Conservation (phyloP, 306 rosid genomes). For the Clitoria ternatea region DNA sequence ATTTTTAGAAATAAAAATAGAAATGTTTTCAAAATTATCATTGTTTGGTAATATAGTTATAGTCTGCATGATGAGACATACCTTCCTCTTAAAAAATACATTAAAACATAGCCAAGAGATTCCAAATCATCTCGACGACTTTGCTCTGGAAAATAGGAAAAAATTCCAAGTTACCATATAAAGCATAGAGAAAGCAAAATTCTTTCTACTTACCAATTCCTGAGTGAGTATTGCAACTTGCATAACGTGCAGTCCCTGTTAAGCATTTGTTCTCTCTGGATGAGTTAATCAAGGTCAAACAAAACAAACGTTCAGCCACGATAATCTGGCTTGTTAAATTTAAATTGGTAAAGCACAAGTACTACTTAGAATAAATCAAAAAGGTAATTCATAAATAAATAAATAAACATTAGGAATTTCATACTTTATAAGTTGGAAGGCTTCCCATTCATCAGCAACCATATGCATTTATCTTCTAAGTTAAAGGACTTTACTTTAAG, state of each 20-base stretch:
- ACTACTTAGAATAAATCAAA: not conserved
- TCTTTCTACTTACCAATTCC: constrained; percentile 32
- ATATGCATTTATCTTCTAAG: not conserved
- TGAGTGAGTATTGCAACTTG: constrained; percentile 72
- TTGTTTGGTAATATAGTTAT: not conserved
- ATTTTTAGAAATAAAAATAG: too few relatives aligned
- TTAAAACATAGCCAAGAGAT: constrained; percentile 35
- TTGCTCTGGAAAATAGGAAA: constrained; percentile 23
- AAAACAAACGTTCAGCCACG: constrained; percentile 22
- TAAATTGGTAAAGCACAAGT: not conserved
- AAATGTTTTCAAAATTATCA: too few relatives aligned
- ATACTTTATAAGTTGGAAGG: not conserved
- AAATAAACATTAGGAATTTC: not conserved
- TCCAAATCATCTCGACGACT: constrained; percentile 39
- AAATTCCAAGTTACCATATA: not conserved
- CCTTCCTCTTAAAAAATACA: constrained; percentile 38
- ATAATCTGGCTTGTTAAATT: not conserved
- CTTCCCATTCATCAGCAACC: not conserved
- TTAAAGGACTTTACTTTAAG: too few relatives aligned
- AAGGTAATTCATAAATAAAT: not conserved
- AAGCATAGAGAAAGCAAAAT: not conserved
- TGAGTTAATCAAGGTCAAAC: constrained; percentile 29
- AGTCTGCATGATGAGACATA: not conserved
- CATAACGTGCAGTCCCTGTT: constrained; percentile 83
- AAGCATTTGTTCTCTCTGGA: constrained; percentile 76